phyloP scores from a whole-genome alignment of 768 basidiomycete species.

The Mycena vitilis region DNA sequence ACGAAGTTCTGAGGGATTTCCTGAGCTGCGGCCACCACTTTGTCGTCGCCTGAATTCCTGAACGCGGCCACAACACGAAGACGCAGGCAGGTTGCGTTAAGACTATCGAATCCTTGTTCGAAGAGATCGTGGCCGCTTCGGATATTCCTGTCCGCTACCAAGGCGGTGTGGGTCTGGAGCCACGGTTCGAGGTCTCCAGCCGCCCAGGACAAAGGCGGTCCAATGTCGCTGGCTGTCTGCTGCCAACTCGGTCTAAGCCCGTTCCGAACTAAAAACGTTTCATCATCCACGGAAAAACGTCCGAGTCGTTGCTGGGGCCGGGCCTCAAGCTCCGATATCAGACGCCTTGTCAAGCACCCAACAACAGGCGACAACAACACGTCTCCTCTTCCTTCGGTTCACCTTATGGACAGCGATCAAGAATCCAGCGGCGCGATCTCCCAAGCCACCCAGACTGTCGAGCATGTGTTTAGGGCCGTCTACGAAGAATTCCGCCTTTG shows the following conservation, averaged over 20 bases:
- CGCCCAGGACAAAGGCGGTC: conserved; percentile 36
- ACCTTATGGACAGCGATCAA: neutral
- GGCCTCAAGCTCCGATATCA: conserved; percentile 6
- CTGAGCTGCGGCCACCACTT: neutral
- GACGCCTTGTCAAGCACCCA: conserved; percentile 6
- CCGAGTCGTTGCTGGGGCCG: no score
- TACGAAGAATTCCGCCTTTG: no score
- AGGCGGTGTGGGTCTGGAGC: conserved; percentile 40
- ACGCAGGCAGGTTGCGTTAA: conserved; percentile 52
- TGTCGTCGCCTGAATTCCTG: neutral
- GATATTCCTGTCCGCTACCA: conserved; percentile 27
- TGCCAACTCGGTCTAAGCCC: no score
- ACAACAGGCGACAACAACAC: conserved; percentile 7
- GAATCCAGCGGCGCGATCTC: neutral
- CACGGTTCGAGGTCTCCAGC: conserved; percentile 33
- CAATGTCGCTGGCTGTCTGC: conserved; percentile 29
- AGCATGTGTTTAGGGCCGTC: no score
- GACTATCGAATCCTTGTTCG: conserved; percentile 51
- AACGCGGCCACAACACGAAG: conserved; percentile 51
- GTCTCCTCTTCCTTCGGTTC: neutral
- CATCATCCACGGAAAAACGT: no score
- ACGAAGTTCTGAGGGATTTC: conserved; percentile 31
- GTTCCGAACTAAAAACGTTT: no score
- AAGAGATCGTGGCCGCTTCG: conserved; percentile 42
- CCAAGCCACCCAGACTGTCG: no score